Evolutionary conservation across 1,284 basidiomycete genomes (phyloP).

Genomic region (Leccinum proximum): DNA sequence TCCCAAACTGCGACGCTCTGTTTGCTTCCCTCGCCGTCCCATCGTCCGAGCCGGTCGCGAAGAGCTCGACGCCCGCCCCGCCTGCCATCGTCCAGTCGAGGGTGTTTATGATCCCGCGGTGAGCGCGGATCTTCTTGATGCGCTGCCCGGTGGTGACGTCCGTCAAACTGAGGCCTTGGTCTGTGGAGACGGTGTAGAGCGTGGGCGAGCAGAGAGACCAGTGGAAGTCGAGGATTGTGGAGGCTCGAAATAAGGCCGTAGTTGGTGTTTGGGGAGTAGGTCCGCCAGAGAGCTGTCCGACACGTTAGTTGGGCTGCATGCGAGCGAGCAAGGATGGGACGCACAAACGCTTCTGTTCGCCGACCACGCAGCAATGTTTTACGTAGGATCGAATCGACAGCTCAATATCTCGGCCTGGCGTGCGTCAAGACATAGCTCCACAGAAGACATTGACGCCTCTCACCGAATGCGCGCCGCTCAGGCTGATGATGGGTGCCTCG

Average conservation of each 20-base stretch:
- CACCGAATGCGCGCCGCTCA: slow-evolving; percentile 75
- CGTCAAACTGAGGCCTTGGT: slow-evolving; percentile 73
- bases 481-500: slow-evolving; percentile 78
- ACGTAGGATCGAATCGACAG: slow-evolving; percentile 78
- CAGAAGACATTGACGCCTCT: slow-evolving; percentile 16
- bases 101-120: slow-evolving; percentile 86
- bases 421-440: slow-evolving; percentile 2
- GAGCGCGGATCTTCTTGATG: slow-evolving; percentile 73
- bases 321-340: slow-evolving; percentile 27
- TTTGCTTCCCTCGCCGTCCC: slow-evolving; percentile 84
- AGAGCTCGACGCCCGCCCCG: slow-evolving; percentile 78
- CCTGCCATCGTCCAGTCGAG: slow-evolving; percentile 82
- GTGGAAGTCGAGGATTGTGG: slow-evolving; percentile 78
- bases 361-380: slow-evolving; percentile 83
- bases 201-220: slow-evolving; percentile 73
- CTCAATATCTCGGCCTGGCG: slow-evolving; percentile 75
- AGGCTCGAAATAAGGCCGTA: slow-evolving; percentile 73
- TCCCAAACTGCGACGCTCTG: slow-evolving; percentile 78
- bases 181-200: slow-evolving; percentile 82
- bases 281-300: slow-evolving; percentile 68
- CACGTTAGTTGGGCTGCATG: neutral
- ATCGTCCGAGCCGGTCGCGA: slow-evolving; percentile 91
- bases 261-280: slow-evolving; percentile 80
- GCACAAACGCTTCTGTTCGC: slow-evolving; percentile 75
- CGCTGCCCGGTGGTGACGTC: slow-evolving; percentile 80